These are phyloP conservation scores for Lipomyces mesembrius DNA, from an alignment of 805 yeast genomes.

Conservation along the genomic window DNA sequence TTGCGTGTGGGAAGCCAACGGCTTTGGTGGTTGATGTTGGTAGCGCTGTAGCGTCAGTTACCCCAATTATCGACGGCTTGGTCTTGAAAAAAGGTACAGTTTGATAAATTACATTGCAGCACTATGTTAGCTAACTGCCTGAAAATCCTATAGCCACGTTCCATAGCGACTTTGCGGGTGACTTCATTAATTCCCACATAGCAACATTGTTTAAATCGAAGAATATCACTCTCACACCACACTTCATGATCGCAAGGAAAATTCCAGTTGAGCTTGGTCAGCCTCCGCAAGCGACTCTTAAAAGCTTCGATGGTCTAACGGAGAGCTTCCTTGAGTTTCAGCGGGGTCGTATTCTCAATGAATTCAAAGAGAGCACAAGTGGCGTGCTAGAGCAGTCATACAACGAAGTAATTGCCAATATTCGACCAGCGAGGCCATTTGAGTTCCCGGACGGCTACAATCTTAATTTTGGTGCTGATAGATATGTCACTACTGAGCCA, in stretches of 20 bases:
- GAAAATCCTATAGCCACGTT: conserved; percentile 40
- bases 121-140: not conserved
- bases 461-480: conserved; percentile 57
- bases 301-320: conserved; percentile 47
- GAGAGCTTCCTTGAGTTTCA: conserved; percentile 49
- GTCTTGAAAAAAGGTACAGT: conserved; percentile 39
- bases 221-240: conserved; percentile 45
- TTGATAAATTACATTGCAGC: not conserved
- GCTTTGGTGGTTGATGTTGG: conserved; percentile 85
- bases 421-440: conserved; percentile 51
- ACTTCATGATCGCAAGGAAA: conserved; percentile 48
- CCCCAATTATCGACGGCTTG: conserved; percentile 58
- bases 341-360: conserved; percentile 51
- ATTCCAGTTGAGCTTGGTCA: conserved; percentile 47
- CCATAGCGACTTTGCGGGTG: conserved; percentile 81
- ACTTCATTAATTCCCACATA: conserved; percentile 72
- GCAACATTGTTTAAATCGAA: conserved; percentile 53
- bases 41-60: conserved; percentile 66
- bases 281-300: conserved; percentile 39
- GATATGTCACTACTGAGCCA: conserved; percentile 64
- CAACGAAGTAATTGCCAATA: conserved; percentile 45
- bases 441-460: conserved; percentile 64
- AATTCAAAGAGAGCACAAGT: conserved; percentile 54
- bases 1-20: conserved; percentile 76
- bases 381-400: conserved; percentile 49